Conservation (phyloP, 2,329 filamentous ascomycete genomes). For the Cadophora sp. region DNA sequence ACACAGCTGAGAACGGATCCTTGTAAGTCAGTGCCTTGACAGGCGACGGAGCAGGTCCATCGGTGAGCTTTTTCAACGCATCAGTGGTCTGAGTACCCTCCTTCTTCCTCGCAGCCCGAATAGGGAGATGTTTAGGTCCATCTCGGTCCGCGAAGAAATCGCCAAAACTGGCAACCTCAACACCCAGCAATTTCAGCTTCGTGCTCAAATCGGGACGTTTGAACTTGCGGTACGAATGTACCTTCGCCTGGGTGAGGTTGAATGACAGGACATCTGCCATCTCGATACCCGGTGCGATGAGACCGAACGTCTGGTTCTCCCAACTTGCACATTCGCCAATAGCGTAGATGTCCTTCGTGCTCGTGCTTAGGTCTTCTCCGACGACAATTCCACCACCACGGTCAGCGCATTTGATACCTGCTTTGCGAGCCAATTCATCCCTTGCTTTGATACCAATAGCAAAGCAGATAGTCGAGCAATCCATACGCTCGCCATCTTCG, state of each 20-base stretch:
- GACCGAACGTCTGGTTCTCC: constrained; percentile 84
- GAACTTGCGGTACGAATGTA: constrained; percentile 73
- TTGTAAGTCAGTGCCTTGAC: constrained; percentile 89
- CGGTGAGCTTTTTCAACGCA: constrained; percentile 56
- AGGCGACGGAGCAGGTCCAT: constrained; percentile 60
- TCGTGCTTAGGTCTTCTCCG: constrained; percentile 69
- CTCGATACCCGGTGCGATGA: constrained; percentile 89
- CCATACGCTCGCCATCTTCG: constrained; percentile 79
- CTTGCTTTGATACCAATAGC: constrained; percentile 85
- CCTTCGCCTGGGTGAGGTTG: constrained; percentile 84
- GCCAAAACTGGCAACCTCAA: constrained; percentile 91
- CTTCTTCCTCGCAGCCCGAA: constrained; percentile 56
- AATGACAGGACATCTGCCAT: constrained; percentile 93
- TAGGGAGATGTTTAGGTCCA: constrained; percentile 77
- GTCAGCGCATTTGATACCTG: constrained; percentile 75
- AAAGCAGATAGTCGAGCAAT: constrained; percentile 85
- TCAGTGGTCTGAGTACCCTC: constrained; percentile 43
- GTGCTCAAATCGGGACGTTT: constrained; percentile 88
- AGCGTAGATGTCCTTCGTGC: constrained; percentile 76
- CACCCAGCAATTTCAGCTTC: constrained; percentile 86
- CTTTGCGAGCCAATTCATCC: constrained; percentile 74
- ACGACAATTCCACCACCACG: constrained; percentile 76
- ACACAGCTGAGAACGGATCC: constrained; percentile 86
- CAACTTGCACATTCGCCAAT: constrained; percentile 92
- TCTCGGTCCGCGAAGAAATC: constrained; percentile 93